Base-by-base conservation (phyloP, 1,139 yeast species). In the Debaryomyces udenii region DNA sequence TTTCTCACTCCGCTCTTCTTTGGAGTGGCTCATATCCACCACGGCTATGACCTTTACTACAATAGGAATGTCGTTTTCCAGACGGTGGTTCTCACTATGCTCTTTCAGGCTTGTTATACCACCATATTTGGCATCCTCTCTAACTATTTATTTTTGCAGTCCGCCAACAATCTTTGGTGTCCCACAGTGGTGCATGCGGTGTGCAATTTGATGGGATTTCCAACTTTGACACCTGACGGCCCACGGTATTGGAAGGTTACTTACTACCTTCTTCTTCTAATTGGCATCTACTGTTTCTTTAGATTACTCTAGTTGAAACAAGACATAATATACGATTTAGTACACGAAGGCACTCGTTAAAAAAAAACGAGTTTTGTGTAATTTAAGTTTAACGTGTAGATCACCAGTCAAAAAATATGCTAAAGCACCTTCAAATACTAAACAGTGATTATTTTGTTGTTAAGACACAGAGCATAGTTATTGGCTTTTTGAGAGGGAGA, bases 11-110 rank as follows among this genome's bases (percentile, higher is more conserved):
- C 97, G 0, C 55, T 83, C 15, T 75, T 83, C 48, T 93, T 93
- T 66, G 96, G 96, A 1, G 56, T 88, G n/a, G 97, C 98, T 0
- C 99, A 93, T 62, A 45, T 86, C 14, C 96, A 93, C 58, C 98
- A 93, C 61, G 95, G 83, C 1, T 74, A 73, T 50, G 87, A 82
- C 45, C 54, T 79, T 40, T 70, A 68, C 45, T 53, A 59, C 6
- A 44, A 43, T 31, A 42, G 60, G 49, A 22, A 66, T 57, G 4
- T 57, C 43, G 43, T 68, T 0, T 4, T 63, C 2, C 35, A 50
- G 1, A 55, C 62, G n/a, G 71, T 81, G 4, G 32, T 76, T 0
- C 35, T 76, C 11, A 61, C 68, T 9, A 69, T 80, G 2, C 28
- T 62, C 0, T 74, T 85, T 47, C 99, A 93, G 56, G 64, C 84